Evolutionary conservation across 2,329 filamentous ascomycete species (phyloP).

Genomic region (Fusarium udum): DNA sequence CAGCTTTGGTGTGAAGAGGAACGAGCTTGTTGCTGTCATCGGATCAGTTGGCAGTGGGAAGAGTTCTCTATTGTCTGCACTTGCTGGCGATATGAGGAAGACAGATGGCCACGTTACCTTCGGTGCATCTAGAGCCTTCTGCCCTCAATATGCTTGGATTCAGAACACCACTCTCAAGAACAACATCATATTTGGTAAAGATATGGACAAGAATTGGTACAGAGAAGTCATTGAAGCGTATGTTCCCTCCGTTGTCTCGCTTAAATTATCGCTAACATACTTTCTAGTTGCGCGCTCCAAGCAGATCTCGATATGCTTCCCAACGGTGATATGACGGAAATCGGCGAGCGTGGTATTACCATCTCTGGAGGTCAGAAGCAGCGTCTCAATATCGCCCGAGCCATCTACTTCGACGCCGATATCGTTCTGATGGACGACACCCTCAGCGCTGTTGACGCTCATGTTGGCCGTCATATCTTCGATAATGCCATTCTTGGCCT

Average conservation of each 20-base stretch:
- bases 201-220: conserved; percentile 81
- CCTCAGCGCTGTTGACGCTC: conserved; percentile 74
- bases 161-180: conserved; percentile 88
- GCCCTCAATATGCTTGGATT: conserved; percentile 97
- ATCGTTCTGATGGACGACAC: conserved; percentile 77
- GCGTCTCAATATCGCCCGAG: conserved; percentile 89
- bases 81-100: conserved; percentile 94
- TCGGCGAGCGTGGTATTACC: conserved; percentile 94
- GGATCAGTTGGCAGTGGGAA: conserved; percentile 91
- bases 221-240: conserved; percentile 80
- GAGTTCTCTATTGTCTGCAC: conserved; percentile 84
- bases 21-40: conserved; percentile 86
- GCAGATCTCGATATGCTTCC: conserved; percentile 95
- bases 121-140: conserved; percentile 86
- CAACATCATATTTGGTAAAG: conserved; percentile 91
- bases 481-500: conserved; percentile 93
- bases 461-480: conserved; percentile 81
- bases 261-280: not conserved
- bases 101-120: conserved; percentile 78
- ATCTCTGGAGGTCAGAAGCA: conserved; percentile 97
- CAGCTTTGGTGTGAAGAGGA: conserved; percentile 73
- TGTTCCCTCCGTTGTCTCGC: conserved; percentile 35
- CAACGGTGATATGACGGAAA: conserved; percentile 86
- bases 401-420: conserved; percentile 75
- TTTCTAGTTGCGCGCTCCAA: conserved; percentile 75